Conservation (phyloP, 2,329 filamentous ascomycete genomes). For the Fusarium zealandicum region DNA sequence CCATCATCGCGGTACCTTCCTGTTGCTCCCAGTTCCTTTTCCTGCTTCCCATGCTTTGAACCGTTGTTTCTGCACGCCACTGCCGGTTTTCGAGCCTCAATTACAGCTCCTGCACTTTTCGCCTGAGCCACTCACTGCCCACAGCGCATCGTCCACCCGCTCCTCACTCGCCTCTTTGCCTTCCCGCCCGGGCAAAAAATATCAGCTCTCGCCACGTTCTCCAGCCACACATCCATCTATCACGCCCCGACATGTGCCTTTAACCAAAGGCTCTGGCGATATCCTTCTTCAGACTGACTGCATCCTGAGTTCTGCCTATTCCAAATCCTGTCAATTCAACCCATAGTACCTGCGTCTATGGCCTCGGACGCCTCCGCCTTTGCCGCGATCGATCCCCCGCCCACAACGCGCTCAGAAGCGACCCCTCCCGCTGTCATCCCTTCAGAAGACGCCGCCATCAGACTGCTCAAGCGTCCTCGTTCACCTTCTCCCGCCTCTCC, state of each 20-base stretch:
- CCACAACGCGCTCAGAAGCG: conserved; percentile 47
- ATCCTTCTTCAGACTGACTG: conserved; percentile 37
- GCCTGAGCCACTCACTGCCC: conserved; percentile 37
- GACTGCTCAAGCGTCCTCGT: conserved; percentile 54
- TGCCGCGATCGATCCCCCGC: conserved; percentile 61
- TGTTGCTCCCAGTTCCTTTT: conserved; percentile 7
- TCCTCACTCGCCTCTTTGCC: conserved; percentile 33
- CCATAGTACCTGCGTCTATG: conserved; percentile 51
- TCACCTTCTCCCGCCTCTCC: conserved; percentile 55
- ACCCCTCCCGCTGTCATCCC: conserved; percentile 48
- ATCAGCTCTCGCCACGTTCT: conserved; percentile 54
- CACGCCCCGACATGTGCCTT: conserved; percentile 48
- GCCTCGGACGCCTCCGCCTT: conserved; percentile 61
- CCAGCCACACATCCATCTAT: conserved; percentile 51
- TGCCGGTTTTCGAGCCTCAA: conserved; percentile 33
- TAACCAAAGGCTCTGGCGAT: conserved; percentile 39
- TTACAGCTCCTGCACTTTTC: conserved; percentile 29
- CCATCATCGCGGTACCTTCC: conserved; percentile 24
- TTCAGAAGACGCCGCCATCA: conserved; percentile 50
- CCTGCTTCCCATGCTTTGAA: conserved; percentile 20
- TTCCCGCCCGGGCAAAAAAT: conserved; percentile 37
- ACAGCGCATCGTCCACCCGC: conserved; percentile 34
- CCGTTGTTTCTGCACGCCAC: conserved; percentile 17
- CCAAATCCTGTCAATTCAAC: conserved; percentile 30
- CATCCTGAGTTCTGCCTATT: conserved; percentile 27